Percentiles rank a stretch among this genome's conserved stretches.
Conservation (phyloP, 352 stramenopile species). For the Phytophthora syringae region DNA sequence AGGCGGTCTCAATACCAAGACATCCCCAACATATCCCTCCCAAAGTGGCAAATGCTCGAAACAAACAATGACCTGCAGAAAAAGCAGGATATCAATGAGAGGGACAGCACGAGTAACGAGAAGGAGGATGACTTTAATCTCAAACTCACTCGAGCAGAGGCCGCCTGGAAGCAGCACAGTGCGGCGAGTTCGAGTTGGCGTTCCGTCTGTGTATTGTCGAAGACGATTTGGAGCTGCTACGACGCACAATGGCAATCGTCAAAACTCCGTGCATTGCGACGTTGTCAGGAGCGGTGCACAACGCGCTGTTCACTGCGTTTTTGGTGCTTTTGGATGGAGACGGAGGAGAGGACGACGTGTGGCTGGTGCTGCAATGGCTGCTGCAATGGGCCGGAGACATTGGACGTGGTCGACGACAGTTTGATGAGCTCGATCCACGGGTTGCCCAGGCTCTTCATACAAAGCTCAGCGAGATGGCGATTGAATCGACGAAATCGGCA, state of each 20-base stretch:
- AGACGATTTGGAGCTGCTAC: conserved; percentile 52
- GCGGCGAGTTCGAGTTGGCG: conserved; percentile 55
- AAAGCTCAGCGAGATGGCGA: conserved; percentile 37
- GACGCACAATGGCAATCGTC: conserved; percentile 41
- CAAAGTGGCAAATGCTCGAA: conserved; percentile 16
- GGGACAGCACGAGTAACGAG: conserved; percentile 11
- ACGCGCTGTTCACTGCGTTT: conserved; percentile 61
- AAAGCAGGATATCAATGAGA: conserved; percentile 12
- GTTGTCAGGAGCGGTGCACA: conserved; percentile 43
- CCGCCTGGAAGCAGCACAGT: conserved; percentile 45
- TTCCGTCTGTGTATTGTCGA: conserved; percentile 63
- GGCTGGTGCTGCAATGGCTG: conserved; percentile 64
- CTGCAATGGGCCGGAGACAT: conserved; percentile 26
- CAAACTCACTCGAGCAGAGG: conserved; percentile 47
- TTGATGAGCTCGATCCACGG: conserved; percentile 46
- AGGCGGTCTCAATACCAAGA: conserved; percentile 11
- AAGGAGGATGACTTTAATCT: not conserved
- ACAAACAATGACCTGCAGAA: not conserved
- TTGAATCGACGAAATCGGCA: conserved; percentile 33
- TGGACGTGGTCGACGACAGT: conserved; percentile 13
- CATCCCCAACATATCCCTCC: conserved; percentile 26
- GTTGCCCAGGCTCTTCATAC: conserved; percentile 42
- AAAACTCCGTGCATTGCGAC: conserved; percentile 37
- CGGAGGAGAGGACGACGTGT: conserved; percentile 24
- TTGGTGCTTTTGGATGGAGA: conserved; percentile 50